Percentiles rank a stretch among this genome's conserved stretches.
phyloP scores from a whole-genome alignment of 2,329 filamentous ascomycete species.

The Exophiala viscosa region DNA sequence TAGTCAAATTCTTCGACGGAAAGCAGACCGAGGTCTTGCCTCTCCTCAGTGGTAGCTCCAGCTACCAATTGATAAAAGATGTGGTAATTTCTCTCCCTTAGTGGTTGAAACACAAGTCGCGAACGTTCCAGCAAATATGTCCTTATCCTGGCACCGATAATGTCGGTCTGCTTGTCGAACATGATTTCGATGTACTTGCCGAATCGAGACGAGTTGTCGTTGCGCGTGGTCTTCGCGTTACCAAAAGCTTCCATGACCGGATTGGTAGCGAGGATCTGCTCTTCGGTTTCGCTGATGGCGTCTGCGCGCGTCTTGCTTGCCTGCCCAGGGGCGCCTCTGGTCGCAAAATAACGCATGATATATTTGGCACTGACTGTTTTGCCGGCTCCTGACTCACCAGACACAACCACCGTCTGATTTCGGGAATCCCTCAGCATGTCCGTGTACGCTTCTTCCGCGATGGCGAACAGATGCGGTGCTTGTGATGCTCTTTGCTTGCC shows the following conservation, averaged over 20 bases:
- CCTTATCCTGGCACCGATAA: constrained; percentile 95
- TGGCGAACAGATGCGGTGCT: constrained; percentile 96
- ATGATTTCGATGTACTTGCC: constrained; percentile 99
- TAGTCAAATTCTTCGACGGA: constrained; percentile 92
- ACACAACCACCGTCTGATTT: constrained; percentile 99
- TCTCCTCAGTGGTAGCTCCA: constrained; percentile 80
- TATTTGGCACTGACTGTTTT: constrained; percentile 99
- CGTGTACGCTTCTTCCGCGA: constrained; percentile 96
- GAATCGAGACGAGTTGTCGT: constrained; percentile 98
- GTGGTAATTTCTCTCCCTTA: constrained; percentile 98
- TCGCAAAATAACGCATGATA: constrained; percentile 99
- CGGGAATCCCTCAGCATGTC: constrained; percentile 95
- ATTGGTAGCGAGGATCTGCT: constrained; percentile 96
- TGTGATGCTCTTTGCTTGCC: constrained; percentile 95
- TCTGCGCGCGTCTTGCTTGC: constrained; percentile 67
- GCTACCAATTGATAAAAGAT: constrained; percentile 98
- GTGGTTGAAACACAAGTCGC: constrained; percentile 90
- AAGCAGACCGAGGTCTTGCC: constrained; percentile 72
- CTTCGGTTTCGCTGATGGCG: constrained; percentile 94
- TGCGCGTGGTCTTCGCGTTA: constrained; percentile 98
- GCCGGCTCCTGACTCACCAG: constrained; percentile 95
- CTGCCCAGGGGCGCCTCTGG: constrained; percentile 87
- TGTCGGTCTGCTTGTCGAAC: constrained; percentile 93
- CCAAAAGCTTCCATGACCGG: constrained; percentile 99
- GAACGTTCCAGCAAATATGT: constrained; percentile 95